phyloP scores from a whole-genome alignment of 2,329 filamentous ascomycete species.

The Teratosphaeria pseudoeucalypti region DNA sequence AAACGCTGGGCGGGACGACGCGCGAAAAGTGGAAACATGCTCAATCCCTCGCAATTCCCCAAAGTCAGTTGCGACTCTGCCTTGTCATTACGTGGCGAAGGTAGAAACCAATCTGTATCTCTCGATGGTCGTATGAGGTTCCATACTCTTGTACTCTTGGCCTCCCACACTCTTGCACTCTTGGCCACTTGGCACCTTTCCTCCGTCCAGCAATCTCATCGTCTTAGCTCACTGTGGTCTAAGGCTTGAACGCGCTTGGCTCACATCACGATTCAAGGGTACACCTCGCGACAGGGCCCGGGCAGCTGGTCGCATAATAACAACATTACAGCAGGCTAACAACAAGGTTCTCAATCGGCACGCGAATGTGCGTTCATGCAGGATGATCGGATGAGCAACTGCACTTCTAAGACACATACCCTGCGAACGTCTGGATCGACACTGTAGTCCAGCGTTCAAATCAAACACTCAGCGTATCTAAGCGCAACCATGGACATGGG shows the following conservation, averaged over 20 bases:
- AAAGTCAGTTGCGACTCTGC: neutral
- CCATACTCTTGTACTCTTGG: neutral
- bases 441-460: neutral
- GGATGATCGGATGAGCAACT: neutral
- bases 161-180: neutral
- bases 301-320: neutral
- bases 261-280: neutral
- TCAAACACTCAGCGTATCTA: neutral
- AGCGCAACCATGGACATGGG: conserved; percentile 10
- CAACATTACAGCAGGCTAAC: neutral
- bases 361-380: neutral
- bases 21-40: neutral
- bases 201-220: neutral
- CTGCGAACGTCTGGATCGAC: neutral
- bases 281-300: neutral
- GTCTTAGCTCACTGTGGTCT: neutral
- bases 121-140: no score
- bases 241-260: neutral
- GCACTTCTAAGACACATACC: neutral
- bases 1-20: no score
- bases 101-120: neutral
- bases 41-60: neutral
- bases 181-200: neutral
- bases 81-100: neutral
- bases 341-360: neutral